Evolutionary conservation across 148 eudicot genomes (phyloP), one percentile per base, ranked within the genome.

Genomic region (Chenopodium berlandieri): DNA sequence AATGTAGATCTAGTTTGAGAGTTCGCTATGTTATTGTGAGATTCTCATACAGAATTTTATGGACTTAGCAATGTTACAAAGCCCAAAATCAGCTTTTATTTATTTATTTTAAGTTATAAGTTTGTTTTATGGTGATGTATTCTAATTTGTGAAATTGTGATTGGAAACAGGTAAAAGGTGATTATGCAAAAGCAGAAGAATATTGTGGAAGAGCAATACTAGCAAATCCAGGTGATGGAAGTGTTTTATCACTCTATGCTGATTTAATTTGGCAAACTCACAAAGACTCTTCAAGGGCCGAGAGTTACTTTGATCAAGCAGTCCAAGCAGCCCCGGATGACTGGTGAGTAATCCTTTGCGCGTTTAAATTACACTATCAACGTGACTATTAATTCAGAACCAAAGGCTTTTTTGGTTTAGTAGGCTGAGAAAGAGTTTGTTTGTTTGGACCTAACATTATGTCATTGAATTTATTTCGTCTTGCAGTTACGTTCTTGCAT

Each of bases 401-500:
- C 5, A 37, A 37, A 4, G 0, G 7, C 5, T 7, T 37, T 37
- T 37, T 32, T 32, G 34, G 34, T 32, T 32, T 32, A 1, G 34
- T 32, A 32, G 2, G 3, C 3, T 32, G 34, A 32, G 34, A 32
- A 32, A 32, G 34, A 5, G 5, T 40, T 40, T 5, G 44, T 50
- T 69, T 30, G 1, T 8, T 34, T 9, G 17, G 2, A 9, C 32
- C 22, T 22, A 23, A 68, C 9, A 9, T 2, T n/a, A 56, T 40
- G 44, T 40, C 34, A 34, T 83, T 34, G 31, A 3, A 74, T 71
- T 66, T 12, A 64, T 66, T 66, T 12, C 52, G 37, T 77, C 78
- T 23, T 85, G 85, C 92, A 93, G 97, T 83, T 88, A 86, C 73
- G 97, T 93, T 73, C 58, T 91, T 73, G 97, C 93, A n/a, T 91